Conservation (phyloP, 2,329 filamentous ascomycete species). For the Cladosporium sp. region DNA sequence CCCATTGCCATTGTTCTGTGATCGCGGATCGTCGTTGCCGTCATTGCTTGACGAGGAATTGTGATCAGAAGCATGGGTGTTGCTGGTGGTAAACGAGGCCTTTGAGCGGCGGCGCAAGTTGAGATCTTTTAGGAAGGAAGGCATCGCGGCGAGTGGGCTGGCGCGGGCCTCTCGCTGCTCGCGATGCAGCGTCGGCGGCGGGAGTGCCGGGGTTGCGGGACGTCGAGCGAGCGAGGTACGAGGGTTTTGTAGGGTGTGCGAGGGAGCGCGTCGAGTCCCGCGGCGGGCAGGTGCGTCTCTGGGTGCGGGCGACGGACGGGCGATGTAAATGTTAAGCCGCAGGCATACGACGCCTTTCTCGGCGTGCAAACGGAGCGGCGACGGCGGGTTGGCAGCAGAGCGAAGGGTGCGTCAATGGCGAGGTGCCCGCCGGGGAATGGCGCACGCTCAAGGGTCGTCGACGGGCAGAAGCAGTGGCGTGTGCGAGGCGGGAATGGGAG, state of each 20-base stretch:
- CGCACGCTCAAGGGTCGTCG: too few relatives aligned
- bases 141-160: slow-evolving; percentile 29
- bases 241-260: not conserved
- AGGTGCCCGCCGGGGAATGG: too few relatives aligned
- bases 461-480: too few relatives aligned
- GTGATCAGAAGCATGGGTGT: slow-evolving; percentile 42
- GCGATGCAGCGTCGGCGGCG: not conserved
- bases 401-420: too few relatives aligned
- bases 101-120: slow-evolving; percentile 66
- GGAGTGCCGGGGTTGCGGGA: not conserved
- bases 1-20: slow-evolving; percentile 45
- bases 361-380: too few relatives aligned
- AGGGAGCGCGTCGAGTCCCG: not conserved
- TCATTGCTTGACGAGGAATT: slow-evolving; percentile 23
- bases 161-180: not conserved
- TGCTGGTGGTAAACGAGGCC: slow-evolving; percentile 59
- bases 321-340: too few relatives aligned
- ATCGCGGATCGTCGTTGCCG: slow-evolving; percentile 28
- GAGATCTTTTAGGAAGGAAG: slow-evolving; percentile 62
- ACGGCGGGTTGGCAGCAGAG: too few relatives aligned
- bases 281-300: not conserved
- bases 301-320: too few relatives aligned
- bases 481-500: not conserved
- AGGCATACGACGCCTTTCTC: too few relatives aligned
- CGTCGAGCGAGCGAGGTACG: not conserved